These are phyloP conservation scores for Kodamaea neixiangensis DNA, from an alignment of 805 yeast genomes.

Conservation along the genomic window DNA sequence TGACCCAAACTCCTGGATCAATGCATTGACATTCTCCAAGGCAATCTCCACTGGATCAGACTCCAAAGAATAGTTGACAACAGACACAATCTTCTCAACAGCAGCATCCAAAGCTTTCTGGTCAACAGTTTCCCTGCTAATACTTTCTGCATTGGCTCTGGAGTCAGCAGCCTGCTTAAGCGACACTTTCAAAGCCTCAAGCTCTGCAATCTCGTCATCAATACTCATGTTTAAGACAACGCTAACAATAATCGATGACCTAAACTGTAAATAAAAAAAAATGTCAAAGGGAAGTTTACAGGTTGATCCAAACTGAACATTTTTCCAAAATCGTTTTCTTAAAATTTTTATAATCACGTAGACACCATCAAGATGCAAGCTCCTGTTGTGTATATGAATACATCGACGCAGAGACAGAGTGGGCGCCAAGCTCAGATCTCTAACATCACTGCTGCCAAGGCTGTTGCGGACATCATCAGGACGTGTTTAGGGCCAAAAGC, in stretches of 20 bases:
- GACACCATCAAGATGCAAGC: slow-evolving; percentile 39
- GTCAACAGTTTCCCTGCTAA: background rate
- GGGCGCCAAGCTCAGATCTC: slow-evolving; percentile 98
- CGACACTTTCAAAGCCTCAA: slow-evolving; percentile 21
- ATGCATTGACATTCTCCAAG: slow-evolving; percentile 11
- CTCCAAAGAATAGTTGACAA: slow-evolving; percentile 3
- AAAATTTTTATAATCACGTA: slow-evolving; percentile 6
- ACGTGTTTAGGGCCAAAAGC: slow-evolving; percentile 99
- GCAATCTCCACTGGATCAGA: slow-evolving; percentile 6
- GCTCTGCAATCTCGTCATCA: slow-evolving; percentile 12
- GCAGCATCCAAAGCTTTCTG: slow-evolving; percentile 2
- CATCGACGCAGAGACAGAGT: slow-evolving; percentile 88
- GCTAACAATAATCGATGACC: background rate
- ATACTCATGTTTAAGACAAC: slow-evolving; percentile 2
- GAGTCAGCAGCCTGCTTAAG: slow-evolving; percentile 16
- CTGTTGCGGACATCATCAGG: slow-evolving; percentile 95
- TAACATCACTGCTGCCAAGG: slow-evolving; percentile 98
- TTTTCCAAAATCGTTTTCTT: slow-evolving; percentile 1
- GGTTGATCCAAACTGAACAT: slow-evolving; percentile 2
- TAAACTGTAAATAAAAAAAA: background rate
- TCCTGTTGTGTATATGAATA: slow-evolving; percentile 55
- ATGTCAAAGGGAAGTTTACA: background rate
- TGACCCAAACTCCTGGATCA: slow-evolving; percentile 16
- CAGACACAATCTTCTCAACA: slow-evolving; percentile 6
- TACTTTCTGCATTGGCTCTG: slow-evolving; percentile 11